Percentiles rank a stretch among this genome's conserved stretches.
Conservation (phyloP, 1,139 yeast genomes). For the Keqinozyma sinolaborantium region DNA sequence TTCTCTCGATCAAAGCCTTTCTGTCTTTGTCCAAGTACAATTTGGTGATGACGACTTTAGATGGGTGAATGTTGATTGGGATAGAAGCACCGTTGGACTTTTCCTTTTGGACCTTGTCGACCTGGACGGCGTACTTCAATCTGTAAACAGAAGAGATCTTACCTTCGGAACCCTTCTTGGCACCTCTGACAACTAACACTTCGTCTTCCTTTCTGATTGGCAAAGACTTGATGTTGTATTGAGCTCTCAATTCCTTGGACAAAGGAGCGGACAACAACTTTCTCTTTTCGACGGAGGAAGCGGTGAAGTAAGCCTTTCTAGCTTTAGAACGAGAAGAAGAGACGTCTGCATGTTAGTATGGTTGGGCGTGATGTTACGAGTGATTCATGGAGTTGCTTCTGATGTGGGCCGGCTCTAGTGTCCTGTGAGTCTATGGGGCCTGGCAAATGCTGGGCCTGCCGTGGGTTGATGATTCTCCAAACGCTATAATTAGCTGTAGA, state of each 20-base stretch:
- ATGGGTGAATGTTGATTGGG: conserved; percentile 97
- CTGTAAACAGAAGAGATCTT: conserved; percentile 98
- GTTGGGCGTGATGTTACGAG: neutral
- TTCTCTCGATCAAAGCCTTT: conserved; percentile 84
- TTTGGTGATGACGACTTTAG: conserved; percentile 98
- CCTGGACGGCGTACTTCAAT: conserved; percentile 94
- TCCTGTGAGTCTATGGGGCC: too few species aligned
- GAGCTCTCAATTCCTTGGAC: conserved; percentile 97
- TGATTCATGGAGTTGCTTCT: too few species aligned
- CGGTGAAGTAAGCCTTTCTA: conserved; percentile 99
- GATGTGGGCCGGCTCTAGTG: too few species aligned
- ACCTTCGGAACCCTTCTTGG: conserved; percentile 99
- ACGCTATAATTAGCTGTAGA: too few species aligned
- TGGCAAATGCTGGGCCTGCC: too few species aligned
- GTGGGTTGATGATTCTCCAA: too few species aligned
- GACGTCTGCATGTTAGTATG: conserved; percentile 70
- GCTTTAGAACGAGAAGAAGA: conserved; percentile 99
- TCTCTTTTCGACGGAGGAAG: conserved; percentile 97
- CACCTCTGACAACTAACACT: conserved; percentile 95
- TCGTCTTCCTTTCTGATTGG: conserved; percentile 99
- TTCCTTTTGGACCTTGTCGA: conserved; percentile 97
- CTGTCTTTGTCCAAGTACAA: conserved; percentile 98
- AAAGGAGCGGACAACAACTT: conserved; percentile 96
- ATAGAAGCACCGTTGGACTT: conserved; percentile 98
- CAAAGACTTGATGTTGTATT: conserved; percentile 92